phyloP scores from a whole-genome alignment of 208 protist species.

The Crithidia thermophila region DNA sequence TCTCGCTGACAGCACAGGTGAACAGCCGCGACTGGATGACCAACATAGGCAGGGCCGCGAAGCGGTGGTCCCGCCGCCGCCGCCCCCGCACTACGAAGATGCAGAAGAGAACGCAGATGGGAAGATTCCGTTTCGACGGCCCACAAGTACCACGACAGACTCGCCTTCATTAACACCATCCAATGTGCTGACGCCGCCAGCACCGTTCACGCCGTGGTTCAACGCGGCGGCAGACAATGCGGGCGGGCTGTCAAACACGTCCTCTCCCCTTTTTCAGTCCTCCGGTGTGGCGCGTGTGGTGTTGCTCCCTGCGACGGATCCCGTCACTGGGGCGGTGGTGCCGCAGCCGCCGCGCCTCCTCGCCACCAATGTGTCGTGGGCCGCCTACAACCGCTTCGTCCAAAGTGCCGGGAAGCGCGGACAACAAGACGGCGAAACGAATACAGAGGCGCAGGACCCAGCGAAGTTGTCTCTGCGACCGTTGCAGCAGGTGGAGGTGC shows the following conservation, averaged over 20 bases:
- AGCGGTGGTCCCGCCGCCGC: background rate
- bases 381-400: constrained; percentile 6
- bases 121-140: background rate
- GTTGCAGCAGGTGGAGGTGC: constrained; percentile 27
- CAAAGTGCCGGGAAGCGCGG: background rate
- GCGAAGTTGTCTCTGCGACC: background rate
- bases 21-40: background rate
- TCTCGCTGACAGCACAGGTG: background rate
- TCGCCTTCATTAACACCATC: too few species aligned
- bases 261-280: background rate
- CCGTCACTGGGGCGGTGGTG: background rate
- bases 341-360: constrained; percentile 17
- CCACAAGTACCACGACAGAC: background rate
- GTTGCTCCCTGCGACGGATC: background rate
- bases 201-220: background rate
- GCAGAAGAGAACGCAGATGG: background rate
- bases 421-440: background rate
- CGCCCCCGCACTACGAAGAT: background rate
- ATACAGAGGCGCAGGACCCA: background rate
- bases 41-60: too few species aligned
- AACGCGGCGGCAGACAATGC: background rate
- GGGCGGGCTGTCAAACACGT: too few species aligned
- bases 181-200: background rate
- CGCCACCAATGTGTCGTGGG: constrained; percentile 16
- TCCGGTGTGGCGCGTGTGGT: constrained; percentile 19